Base-by-base conservation (phyloP, 768 basidiomycete species). In the Crepidotus variabilis region DNA sequence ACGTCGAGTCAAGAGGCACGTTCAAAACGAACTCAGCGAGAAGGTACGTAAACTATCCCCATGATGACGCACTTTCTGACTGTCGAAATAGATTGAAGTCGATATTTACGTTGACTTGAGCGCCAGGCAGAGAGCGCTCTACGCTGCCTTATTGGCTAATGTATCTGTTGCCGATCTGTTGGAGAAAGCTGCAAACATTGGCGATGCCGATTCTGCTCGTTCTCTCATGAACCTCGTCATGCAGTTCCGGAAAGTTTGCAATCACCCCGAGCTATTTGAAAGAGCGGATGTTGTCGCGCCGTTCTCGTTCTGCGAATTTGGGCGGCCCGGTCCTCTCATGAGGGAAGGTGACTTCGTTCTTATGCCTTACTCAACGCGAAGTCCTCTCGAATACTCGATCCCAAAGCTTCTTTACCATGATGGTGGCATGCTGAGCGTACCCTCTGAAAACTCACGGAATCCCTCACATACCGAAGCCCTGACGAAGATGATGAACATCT, bases 161-260 rank as follows among this genome's bases (percentile, higher is more conserved):
- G 93, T 98, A 36, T 98, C 96, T 48, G 88, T 99, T 52, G 85
- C 92, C 14, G 97, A 98, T 67, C 83, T 99, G 34, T 77, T 99
- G 50, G 90, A 90, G 63, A 95, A 97, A 70, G 95, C 97, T 9
- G 87, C 92, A 2, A 91, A 91, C 61, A 85, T 93, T 57, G 90
- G 93, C 14, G 93, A 96, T 63, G 90, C 85, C 6, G 92, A 94
- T 61, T 92, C 92, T 28, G 93, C 94, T 51, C 87, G 93, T 52
- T 92, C 94, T 6, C 76, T 99, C 58, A 98, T 98, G 96, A 99
- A 98, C 71, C 81, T 99, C 58, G 97, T 99, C 59, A 99, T 99
- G 97, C 97, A 99, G 70, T 98, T 98, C 79, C 87, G 97, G 62
- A 99, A 99, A 79, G 93, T 96, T 60, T 98, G 96, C 79, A 98